phyloP scores from a whole-genome alignment of 768 basidiomycete species.

The Kwoniella shandongensis region DNA sequence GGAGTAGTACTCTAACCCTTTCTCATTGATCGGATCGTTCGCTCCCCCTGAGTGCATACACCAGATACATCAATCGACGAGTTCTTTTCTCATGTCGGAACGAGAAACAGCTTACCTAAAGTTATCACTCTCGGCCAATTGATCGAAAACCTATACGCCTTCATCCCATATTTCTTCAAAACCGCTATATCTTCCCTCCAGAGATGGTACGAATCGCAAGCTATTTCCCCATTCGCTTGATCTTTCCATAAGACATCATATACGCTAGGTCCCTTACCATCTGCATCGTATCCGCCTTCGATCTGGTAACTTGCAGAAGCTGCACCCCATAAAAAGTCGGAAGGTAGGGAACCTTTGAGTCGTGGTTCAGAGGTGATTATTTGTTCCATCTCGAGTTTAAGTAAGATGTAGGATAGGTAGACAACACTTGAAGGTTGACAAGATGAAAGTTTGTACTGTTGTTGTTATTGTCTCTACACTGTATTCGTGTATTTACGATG shows the following conservation, averaged over 20 bases:
- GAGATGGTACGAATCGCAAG: conserved; percentile 34
- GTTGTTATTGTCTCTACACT: too few species aligned
- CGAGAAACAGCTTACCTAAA: conserved; percentile 16
- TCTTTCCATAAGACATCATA: conserved; percentile 20
- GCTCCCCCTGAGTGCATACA: conserved; percentile 12
- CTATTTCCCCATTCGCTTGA: conserved; percentile 31
- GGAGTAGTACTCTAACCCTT: conserved; percentile 36
- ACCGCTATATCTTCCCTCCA: conserved; percentile 42
- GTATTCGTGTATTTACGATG: too few species aligned
- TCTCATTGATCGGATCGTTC: conserved; percentile 31
- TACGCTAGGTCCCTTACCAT: conserved; percentile 31
- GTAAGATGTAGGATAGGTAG: too few species aligned
- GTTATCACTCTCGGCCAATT: conserved; percentile 40
- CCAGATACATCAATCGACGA: too few species aligned
- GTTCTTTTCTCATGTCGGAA: background rate
- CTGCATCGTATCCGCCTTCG: conserved; percentile 29
- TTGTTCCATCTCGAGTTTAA: too few species aligned
- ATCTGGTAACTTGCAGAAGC: conserved; percentile 35
- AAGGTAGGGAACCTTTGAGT: conserved; percentile 15
- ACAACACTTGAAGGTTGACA: too few species aligned
- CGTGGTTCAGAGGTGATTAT: too few species aligned
- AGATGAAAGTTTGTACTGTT: too few species aligned
- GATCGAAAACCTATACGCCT: conserved; percentile 37
- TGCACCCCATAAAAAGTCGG: conserved; percentile 25
- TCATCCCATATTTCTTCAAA: conserved; percentile 37